Base-by-base conservation (phyloP, 805 yeast genomes). In the Wickerhamiella brachini region DNA sequence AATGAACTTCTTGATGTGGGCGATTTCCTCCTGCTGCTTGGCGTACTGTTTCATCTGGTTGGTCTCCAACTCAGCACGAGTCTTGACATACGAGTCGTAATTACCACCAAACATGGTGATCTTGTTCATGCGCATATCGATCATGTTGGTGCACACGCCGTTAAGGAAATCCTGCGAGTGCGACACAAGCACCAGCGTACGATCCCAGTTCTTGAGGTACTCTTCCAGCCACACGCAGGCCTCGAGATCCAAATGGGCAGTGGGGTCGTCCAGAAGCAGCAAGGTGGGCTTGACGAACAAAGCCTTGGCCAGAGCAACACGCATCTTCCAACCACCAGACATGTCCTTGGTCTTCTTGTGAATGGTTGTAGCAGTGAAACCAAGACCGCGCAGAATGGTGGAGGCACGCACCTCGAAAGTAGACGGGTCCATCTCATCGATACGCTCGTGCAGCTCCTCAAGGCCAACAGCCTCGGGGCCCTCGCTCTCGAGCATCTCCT, bases 251-350 rank as follows among this genome's bases (percentile, higher is more conserved):
- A 93, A 85, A 73, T 93, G 98, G 50, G 98, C 98, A 59, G 98
- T 93, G 63, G 98, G 98, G 71, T 93, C 98, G 75, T 93, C 98
- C 68, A 93, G 80, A 62, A 93, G 74, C 65, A 93, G 75, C 61
- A 93, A 73, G 49, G 97, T 89, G 66, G 98, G 98, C 76, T 93
- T 90, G 59, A 93, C 97, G 75, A 93, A 93, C 62, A 93, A 77
- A 29, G 98, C 98, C 72, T 93, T 93, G 54, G 96, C 95, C 56
- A 93, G 76, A 45, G 98, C 97, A 56, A 93, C 98, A 74, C 98
- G 87, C 98, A 93, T 93, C 76, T 88, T 88, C 98, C 98, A 93
- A 68, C 98, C 98, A 79, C 98, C 98, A 66, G 97, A 87, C 98
- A 93, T 93, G 67, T 93, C 97, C 71, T 87, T 89, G 64, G 98